Conservation (phyloP, 768 basidiomycete species). For the Hygrocybe coccinea region DNA sequence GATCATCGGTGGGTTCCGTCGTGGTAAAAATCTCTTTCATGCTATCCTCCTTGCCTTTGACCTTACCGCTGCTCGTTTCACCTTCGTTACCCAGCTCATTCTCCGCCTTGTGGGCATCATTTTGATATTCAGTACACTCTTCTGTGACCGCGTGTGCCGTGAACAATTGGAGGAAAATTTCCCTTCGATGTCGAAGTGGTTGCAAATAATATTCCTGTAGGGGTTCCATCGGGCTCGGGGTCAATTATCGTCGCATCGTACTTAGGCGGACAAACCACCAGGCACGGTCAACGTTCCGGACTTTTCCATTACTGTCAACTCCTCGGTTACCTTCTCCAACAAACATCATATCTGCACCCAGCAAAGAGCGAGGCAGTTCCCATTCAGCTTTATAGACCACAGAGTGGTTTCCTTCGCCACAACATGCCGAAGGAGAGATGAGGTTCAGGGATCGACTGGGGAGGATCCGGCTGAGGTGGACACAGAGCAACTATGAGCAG, state of each 20-base stretch:
- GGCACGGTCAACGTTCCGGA: background rate
- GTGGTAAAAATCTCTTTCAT: background rate
- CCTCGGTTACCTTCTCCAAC: slow-evolving; percentile 22
- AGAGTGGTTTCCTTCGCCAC: slow-evolving; percentile 52
- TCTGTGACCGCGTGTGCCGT: too few relatives aligned
- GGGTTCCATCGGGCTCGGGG: too few relatives aligned
- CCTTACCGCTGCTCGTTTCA: too few relatives aligned
- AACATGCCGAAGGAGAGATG: slow-evolving; percentile 40
- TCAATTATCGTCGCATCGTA: background rate
- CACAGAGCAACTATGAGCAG: slow-evolving; percentile 24
- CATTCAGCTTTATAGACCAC: slow-evolving; percentile 46
- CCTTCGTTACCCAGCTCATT: too few relatives aligned
- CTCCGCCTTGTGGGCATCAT: too few relatives aligned
- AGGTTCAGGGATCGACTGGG: slow-evolving; percentile 30
- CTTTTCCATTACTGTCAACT: background rate
- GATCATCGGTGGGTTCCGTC: too few relatives aligned
- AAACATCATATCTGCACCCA: slow-evolving; percentile 36
- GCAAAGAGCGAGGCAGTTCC: slow-evolving; percentile 44
- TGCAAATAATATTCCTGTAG: too few relatives aligned
- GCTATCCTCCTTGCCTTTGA: background rate
- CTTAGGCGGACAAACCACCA: background rate
- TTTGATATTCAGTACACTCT: too few relatives aligned
- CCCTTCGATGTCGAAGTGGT: too few relatives aligned
- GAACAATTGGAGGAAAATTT: too few relatives aligned
- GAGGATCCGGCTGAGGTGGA: slow-evolving; percentile 17